Evolutionary conservation across 1,139 yeast genomes (phyloP).

Genomic region (Kodamaea sp.): DNA sequence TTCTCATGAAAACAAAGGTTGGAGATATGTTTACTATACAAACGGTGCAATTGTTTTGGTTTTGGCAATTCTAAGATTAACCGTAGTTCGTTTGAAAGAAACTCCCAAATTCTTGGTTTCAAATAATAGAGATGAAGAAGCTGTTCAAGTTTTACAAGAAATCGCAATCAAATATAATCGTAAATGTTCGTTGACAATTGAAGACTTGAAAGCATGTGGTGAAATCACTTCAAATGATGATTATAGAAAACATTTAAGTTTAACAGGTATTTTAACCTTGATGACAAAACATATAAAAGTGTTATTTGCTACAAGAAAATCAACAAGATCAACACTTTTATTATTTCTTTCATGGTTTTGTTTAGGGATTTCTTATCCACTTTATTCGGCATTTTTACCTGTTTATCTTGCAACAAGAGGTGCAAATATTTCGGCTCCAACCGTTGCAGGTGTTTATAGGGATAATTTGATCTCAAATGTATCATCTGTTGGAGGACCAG

Average conservation of each 20-base stretch:
- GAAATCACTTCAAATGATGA: slow-evolving; percentile 17
- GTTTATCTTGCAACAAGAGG: slow-evolving; percentile 37
- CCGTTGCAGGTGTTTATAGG: slow-evolving; percentile 43
- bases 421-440: slow-evolving; percentile 32
- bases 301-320: slow-evolving; percentile 25
- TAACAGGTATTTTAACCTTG: slow-evolving; percentile 16
- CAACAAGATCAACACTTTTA: slow-evolving; percentile 26
- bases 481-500: slow-evolving; percentile 54
- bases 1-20: slow-evolving; percentile 28
- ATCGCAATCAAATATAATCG: slow-evolving; percentile 30
- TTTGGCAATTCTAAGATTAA: slow-evolving; percentile 28
- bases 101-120: slow-evolving; percentile 36
- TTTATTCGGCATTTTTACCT: slow-evolving; percentile 38
- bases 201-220: slow-evolving; percentile 29
- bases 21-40: slow-evolving; percentile 36
- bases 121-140: slow-evolving; percentile 34
- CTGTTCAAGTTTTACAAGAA: slow-evolving; percentile 24
- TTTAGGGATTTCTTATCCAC: slow-evolving; percentile 38
- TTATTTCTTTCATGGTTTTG: slow-evolving; percentile 35
- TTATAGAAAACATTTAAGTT: slow-evolving; percentile 12
- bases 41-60: slow-evolving; percentile 31
- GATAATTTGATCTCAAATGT: slow-evolving; percentile 50
- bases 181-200: slow-evolving; percentile 27
- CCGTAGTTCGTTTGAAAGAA: slow-evolving; percentile 30
- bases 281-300: slow-evolving; percentile 21